Conservation (phyloP, 1,139 yeast genomes). For the Magnusiomyces sp. region DNA sequence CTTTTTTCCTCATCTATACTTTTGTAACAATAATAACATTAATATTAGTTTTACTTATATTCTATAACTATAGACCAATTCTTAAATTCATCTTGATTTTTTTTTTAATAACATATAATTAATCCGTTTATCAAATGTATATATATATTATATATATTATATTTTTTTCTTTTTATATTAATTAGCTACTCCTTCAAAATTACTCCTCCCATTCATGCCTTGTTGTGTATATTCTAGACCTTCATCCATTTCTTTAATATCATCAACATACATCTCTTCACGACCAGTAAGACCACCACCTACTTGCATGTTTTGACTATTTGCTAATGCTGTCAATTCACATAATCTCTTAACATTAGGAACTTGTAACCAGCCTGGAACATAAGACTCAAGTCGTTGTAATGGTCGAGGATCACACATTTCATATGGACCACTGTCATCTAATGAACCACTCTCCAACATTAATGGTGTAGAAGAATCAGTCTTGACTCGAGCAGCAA, state of each 20-base stretch:
- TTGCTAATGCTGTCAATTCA: conserved; percentile 61
- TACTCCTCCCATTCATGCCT: neutral
- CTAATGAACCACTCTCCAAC: conserved; percentile 53
- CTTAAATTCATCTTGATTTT: neutral
- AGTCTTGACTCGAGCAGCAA: conserved; percentile 75
- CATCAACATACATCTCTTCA: neutral
- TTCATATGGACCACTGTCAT: conserved; percentile 74
- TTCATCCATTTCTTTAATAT: neutral
- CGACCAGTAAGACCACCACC: neutral
- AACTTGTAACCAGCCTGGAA: conserved; percentile 88
- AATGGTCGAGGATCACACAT: conserved; percentile 77
- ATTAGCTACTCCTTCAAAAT: neutral
- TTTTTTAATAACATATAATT: neutral
- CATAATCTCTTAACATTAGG: conserved; percentile 85
- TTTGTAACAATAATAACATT: neutral
- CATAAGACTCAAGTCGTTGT: conserved; percentile 87
- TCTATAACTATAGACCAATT: neutral
- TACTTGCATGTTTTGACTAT: neutral
- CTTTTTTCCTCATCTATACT: too few relatives aligned
- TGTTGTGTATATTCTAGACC: too few relatives aligned
- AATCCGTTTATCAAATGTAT: neutral
- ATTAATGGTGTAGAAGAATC: conserved; percentile 29
- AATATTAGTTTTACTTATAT: neutral
- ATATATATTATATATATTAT: neutral
- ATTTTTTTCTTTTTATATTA: neutral